These are phyloP conservation scores for Bruguiera sexangula DNA, from an alignment of 345 rosid genomes.

Conservation along the genomic window DNA sequence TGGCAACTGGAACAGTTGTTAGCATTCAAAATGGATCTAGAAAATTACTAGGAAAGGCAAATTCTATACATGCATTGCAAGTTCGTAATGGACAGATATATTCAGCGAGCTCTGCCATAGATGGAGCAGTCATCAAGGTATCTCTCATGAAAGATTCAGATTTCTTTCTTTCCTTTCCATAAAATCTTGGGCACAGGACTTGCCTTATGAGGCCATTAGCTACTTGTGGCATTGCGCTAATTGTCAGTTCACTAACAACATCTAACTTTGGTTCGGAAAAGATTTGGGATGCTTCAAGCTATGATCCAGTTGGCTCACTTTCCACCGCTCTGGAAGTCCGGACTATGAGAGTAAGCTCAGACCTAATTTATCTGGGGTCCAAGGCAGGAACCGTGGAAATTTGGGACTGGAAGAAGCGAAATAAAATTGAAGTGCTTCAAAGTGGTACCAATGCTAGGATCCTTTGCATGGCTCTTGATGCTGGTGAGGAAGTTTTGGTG, in stretches of 20 bases:
- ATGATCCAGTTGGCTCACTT: conserved; percentile 41
- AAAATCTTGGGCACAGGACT: too few relatives aligned
- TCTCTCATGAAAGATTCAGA: background rate
- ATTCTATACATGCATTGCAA: conserved; percentile 48
- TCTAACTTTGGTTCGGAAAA: conserved; percentile 15
- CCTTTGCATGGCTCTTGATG: conserved; percentile 47
- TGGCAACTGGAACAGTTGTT: conserved; percentile 51
- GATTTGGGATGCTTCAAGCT: conserved; percentile 57
- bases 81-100: conserved; percentile 46
- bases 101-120: conserved; percentile 46
- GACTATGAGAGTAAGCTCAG: conserved; percentile 48
- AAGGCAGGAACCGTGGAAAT: conserved; percentile 55
- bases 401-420: conserved; percentile 57
- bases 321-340: conserved; percentile 42
- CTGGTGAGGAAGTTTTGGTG: conserved; percentile 48
- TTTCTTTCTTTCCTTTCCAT: background rate
- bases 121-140: conserved; percentile 63
- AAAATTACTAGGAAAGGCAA: conserved; percentile 53
- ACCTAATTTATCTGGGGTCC: conserved; percentile 57
- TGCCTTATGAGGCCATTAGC: background rate
- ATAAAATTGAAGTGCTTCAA: conserved; percentile 44
- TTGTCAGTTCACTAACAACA: background rate
- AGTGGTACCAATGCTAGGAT: conserved; percentile 37
- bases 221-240: background rate
- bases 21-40: conserved; percentile 55